Base-by-base conservation (phyloP, 129 eudicot species). In the Cynara cardunculus region DNA sequence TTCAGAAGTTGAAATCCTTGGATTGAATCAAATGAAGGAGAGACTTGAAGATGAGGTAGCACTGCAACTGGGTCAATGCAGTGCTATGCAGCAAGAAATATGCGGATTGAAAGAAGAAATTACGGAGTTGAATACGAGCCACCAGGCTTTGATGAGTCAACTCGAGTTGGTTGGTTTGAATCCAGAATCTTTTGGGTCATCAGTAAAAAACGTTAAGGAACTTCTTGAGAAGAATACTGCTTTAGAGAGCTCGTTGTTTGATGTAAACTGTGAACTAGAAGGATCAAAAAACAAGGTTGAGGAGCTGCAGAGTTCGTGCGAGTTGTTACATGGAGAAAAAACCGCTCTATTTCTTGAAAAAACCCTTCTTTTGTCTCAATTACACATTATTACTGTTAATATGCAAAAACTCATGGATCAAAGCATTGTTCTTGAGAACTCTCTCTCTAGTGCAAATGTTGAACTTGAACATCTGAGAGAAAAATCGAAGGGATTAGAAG, bases 401-500 rank as follows among this genome's bases (percentile, higher is more conserved):
- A 89, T 92, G 97, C 97, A 89, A 81, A 89, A 88, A 39, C 93
- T 96, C 73, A 64, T 88, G 69, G 92, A 89, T 79, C 89, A 83
- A 84, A 96, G 88, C 71, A 84, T 76, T 12, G 83, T 82, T 67
- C 93, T 89, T 41, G 97, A 96, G 81, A 86, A 73, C 71, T 85
- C 95, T 16, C 84, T 92, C 8, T 76, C 86, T 9, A 78, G 80
- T 61, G 92, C 97, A 74, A 92, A 81, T 78, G 72, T 83, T 5
- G 97, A 96, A 70, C 87, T 92, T 5, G 92, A 92, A 79, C 89
- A 89, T 79, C 78, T 96, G 67, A 81, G 98, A 81, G 90, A 80
- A 70, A 91, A 91, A 73, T 92, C 99, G 1, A 90, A 90, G 88
- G 90, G 93, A 59, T 77, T 96, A 77, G 99, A 91, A 80, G 94